These are phyloP conservation scores for Scheffersomyces stipitis DNA, from an alignment of 805 yeast species.

Conservation along the genomic window DNA sequence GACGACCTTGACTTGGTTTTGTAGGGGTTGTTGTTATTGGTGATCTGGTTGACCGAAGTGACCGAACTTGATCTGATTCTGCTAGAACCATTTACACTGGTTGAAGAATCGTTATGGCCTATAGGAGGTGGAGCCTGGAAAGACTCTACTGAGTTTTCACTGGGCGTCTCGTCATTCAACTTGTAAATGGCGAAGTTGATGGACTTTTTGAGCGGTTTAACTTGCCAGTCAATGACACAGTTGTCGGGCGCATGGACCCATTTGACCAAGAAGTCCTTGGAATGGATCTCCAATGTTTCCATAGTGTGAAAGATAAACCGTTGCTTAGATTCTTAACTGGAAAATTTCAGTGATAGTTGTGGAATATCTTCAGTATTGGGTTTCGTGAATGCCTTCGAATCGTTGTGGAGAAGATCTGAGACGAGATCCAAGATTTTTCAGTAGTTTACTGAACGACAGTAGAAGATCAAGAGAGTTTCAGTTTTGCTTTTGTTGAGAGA, in stretches of 20 bases:
- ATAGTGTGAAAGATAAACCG: conserved; percentile 42
- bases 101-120: neutral
- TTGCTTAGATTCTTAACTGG: too few species aligned
- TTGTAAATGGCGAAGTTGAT: conserved; percentile 41
- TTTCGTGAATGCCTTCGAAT: too few species aligned
- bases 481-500: too few species aligned
- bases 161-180: conserved; percentile 23
- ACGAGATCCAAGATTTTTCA: neutral
- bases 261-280: conserved; percentile 84
- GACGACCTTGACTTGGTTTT: conserved; percentile 34
- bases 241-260: conserved; percentile 82
- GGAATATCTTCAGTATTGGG: too few species aligned
- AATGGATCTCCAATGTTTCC: conserved; percentile 91
- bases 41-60: conserved; percentile 33
- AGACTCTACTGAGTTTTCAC: conserved; percentile 1
- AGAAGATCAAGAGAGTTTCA: too few species aligned
- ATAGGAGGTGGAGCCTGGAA: neutral
- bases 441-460: too few species aligned
- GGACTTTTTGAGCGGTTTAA: conserved; percentile 63
- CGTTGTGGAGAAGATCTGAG: too few species aligned
- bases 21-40: conserved; percentile 26
- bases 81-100: conserved; percentile 10
- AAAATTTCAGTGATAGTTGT: too few species aligned
- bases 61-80: conserved; percentile 28
- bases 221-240: conserved; percentile 70